Conservation (phyloP, 2,329 filamentous ascomycete genomes). For the Ophiostoma tasmaniense region DNA sequence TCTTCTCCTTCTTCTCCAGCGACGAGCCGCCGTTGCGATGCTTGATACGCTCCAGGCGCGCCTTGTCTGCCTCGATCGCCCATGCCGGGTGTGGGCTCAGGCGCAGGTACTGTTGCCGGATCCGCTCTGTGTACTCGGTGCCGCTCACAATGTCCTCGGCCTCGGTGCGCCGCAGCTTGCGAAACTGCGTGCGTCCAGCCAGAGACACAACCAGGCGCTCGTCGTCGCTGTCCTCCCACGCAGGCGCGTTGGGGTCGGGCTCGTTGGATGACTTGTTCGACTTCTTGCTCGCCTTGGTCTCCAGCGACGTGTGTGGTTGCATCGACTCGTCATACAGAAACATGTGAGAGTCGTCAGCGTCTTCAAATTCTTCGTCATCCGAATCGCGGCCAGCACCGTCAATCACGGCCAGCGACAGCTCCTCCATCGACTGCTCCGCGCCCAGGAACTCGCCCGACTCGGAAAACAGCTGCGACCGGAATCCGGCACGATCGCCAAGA, state of each 20-base stretch:
- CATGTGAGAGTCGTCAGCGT: constrained; percentile 69
- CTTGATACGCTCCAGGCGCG: constrained; percentile 39
- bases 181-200: constrained; percentile 61
- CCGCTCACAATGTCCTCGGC: constrained; percentile 81
- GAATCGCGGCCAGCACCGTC: constrained; percentile 20
- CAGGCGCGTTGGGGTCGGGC: constrained; percentile 39
- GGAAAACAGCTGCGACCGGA: constrained; percentile 62
- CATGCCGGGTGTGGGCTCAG: constrained; percentile 54
- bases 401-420: constrained; percentile 24
- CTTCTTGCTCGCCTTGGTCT: constrained; percentile 21
- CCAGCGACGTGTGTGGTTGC: constrained; percentile 10
- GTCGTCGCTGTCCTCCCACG: constrained; percentile 95
- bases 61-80: constrained; percentile 44
- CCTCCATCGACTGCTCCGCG: constrained; percentile 23
- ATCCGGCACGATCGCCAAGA: constrained; percentile 78
- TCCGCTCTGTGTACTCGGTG: constrained; percentile 70
- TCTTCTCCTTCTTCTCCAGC: constrained; percentile 2
- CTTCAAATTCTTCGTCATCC: constrained; percentile 22
- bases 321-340: constrained; percentile 64
- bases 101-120: constrained; percentile 67
- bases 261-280: constrained; percentile 30
- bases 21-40: constrained; percentile 14
- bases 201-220: constrained; percentile 79
- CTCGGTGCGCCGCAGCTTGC: constrained; percentile 74
- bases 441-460: constrained; percentile 33